phyloP scores from a whole-genome alignment of 495 filamentous ascomycete species.

The Diplogelasinospora grovesii region DNA sequence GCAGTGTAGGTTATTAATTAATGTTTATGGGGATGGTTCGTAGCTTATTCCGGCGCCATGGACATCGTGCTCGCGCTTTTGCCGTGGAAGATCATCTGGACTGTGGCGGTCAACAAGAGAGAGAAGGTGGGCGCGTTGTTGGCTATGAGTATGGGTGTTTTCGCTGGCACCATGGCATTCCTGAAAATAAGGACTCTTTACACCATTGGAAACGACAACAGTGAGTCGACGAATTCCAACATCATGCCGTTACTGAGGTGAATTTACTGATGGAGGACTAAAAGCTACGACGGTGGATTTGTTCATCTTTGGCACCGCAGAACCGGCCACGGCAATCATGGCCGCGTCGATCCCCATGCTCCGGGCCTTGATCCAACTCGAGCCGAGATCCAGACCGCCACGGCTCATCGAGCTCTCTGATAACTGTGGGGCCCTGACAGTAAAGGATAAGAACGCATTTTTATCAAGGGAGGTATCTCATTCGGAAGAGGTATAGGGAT shows the following conservation, averaged over 20 bases:
- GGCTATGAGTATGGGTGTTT: constrained; percentile 22
- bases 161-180: constrained; percentile 16
- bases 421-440: no score
- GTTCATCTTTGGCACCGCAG: constrained; percentile 9
- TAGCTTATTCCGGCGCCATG: constrained; percentile 5
- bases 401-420: no score
- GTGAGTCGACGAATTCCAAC: neutral
- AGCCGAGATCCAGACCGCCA: no score
- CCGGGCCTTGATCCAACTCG: no score
- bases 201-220: constrained; percentile 6
- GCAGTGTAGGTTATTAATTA: no score
- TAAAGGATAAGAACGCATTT: no score
- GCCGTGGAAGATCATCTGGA: constrained; percentile 21
- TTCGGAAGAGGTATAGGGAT: no score
- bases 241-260: no score
- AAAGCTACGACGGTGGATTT: constrained; percentile 6
- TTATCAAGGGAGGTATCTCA: no score
- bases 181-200: constrained; percentile 5
- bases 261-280: neutral
- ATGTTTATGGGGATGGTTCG: no score
- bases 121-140: constrained; percentile 20
- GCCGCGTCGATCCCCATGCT: no score
- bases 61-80: constrained; percentile 20
- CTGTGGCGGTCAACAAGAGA: constrained; percentile 15
- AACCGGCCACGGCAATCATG: constrained; percentile 7